These are phyloP conservation scores for Pseudozyma sp. DNA, from an alignment of 1,284 basidiomycete genomes.

Conservation along the genomic window DNA sequence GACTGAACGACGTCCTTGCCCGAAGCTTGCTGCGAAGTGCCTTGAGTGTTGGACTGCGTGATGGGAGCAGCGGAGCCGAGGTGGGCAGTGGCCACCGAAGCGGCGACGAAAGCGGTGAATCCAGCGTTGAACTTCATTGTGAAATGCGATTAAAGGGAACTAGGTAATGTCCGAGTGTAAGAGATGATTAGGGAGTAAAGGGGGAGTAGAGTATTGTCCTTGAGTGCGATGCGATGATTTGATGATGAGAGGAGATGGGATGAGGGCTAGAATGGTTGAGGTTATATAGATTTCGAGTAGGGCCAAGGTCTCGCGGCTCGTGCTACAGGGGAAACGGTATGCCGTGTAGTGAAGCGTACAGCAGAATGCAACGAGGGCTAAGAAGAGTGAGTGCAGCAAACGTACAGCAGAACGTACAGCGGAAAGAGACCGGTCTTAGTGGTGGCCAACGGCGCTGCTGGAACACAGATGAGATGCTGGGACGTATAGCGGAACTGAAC, in stretches of 20 bases:
- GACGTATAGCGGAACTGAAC: background rate
- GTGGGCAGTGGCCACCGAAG: conserved; percentile 35
- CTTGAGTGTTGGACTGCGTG: conserved; percentile 29
- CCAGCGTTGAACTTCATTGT: conserved; percentile 35
- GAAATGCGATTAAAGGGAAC: conserved; percentile 10
- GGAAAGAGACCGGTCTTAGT: background rate
- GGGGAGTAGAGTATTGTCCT: conserved; percentile 11
- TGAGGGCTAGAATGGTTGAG: conserved; percentile 2
- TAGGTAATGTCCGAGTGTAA: conserved; percentile 14
- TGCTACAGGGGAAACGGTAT: too few relatives aligned
- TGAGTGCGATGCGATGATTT: conserved; percentile 23
- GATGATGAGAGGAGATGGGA: conserved; percentile 16
- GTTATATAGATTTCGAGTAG: conserved; percentile 16
- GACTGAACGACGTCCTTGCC: conserved; percentile 15
- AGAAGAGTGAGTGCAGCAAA: background rate
- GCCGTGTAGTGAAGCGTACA: background rate
- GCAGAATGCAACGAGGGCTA: background rate
- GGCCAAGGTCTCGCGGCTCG: background rate
- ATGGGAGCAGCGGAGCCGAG: conserved; percentile 26
- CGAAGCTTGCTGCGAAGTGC: conserved; percentile 27
- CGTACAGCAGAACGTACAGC: conserved; percentile 2
- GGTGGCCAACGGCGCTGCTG: background rate
- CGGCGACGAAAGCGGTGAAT: conserved; percentile 37
- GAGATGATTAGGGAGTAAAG: conserved; percentile 3
- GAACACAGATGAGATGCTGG: background rate